These are phyloP conservation scores for Naganishia albida DNA, from an alignment of 1,284 basidiomycete genomes.

Conservation along the genomic window DNA sequence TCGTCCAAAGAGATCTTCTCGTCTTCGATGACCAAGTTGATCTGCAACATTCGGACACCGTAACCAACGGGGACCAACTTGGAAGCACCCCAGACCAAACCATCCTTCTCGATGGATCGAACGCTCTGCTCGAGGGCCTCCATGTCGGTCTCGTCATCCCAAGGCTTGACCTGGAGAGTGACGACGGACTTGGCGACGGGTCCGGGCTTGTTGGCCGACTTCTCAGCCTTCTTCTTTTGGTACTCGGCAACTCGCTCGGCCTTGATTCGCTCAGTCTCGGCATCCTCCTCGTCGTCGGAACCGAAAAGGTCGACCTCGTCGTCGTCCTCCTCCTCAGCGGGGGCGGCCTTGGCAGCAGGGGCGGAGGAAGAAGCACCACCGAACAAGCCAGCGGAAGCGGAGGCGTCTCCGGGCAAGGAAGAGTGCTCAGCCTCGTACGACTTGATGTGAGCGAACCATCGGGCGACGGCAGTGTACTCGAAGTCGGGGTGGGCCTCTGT, in stretches of 20 bases:
- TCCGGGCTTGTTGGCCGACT: conserved; percentile 70
- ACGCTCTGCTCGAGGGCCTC: conserved; percentile 76
- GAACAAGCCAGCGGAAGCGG: conserved; percentile 73
- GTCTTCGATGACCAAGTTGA: conserved; percentile 86
- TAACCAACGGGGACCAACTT: conserved; percentile 93
- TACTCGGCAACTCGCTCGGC: conserved; percentile 93
- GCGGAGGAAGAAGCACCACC: conserved; percentile 56
- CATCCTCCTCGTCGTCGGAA: conserved; percentile 68
- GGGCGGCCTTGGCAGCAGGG: conserved; percentile 56
- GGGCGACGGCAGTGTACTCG: conserved; percentile 72
- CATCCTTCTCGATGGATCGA: conserved; percentile 83
- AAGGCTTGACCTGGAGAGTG: conserved; percentile 96
- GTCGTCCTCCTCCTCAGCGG: conserved; percentile 66
- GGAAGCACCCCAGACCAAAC: conserved; percentile 66
- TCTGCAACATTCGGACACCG: conserved; percentile 89
- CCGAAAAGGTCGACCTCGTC: conserved; percentile 93
- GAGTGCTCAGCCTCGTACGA: conserved; percentile 79
- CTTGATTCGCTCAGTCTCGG: conserved; percentile 91
- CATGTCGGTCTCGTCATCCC: conserved; percentile 99
- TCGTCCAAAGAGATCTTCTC: conserved; percentile 94
- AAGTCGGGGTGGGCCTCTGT: conserved; percentile 16
- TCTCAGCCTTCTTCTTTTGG: conserved; percentile 87
- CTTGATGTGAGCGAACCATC: conserved; percentile 94
- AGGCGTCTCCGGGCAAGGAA: conserved; percentile 79
- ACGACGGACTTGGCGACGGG: conserved; percentile 73